phyloP scores from a whole-genome alignment of 1,284 basidiomycete genomes.

The Trichosporon sp. region DNA sequence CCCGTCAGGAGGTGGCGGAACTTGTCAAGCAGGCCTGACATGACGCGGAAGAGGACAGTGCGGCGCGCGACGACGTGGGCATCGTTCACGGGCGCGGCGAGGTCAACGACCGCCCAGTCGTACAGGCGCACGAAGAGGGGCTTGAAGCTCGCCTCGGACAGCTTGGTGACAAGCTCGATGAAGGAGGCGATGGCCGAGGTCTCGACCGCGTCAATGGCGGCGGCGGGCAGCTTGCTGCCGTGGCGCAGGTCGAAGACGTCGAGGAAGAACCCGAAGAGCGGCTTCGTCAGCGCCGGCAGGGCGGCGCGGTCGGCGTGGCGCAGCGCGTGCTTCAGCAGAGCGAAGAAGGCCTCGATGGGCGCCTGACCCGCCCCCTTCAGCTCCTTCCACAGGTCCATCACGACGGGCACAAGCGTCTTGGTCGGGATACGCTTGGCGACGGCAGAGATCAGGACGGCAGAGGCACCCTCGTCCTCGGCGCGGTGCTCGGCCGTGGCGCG shows the following conservation, averaged over 20 bases:
- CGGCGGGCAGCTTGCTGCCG: conserved; percentile 40
- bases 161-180: conserved; percentile 83
- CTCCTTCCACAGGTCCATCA: conserved; percentile 59
- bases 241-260: conserved; percentile 70
- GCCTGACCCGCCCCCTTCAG: conserved; percentile 40
- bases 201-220: conserved; percentile 55
- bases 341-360: conserved; percentile 63
- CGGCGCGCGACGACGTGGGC: conserved; percentile 57
- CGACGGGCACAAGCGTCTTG: conserved; percentile 67
- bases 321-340: conserved; percentile 67
- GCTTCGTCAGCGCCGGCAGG: conserved; percentile 70
- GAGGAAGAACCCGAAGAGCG: conserved; percentile 79
- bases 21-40: conserved; percentile 72
- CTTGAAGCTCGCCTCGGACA: conserved; percentile 90
- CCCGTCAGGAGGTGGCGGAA: conserved; percentile 92
- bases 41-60: conserved; percentile 72
- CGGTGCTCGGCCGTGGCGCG: conserved; percentile 45
- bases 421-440: conserved; percentile 71
- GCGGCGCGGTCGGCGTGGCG: conserved; percentile 67
- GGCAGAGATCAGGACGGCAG: conserved; percentile 58
- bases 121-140: conserved; percentile 89
- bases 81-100: conserved; percentile 52
- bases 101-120: conserved; percentile 85
- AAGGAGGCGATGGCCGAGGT: conserved; percentile 68
- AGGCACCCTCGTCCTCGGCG: conserved; percentile 34